Evolutionary conservation across 768 basidiomycete genomes (phyloP), one percentile per base, ranked within the genome.

Genomic region (Hydnomerulius pinastri): DNA sequence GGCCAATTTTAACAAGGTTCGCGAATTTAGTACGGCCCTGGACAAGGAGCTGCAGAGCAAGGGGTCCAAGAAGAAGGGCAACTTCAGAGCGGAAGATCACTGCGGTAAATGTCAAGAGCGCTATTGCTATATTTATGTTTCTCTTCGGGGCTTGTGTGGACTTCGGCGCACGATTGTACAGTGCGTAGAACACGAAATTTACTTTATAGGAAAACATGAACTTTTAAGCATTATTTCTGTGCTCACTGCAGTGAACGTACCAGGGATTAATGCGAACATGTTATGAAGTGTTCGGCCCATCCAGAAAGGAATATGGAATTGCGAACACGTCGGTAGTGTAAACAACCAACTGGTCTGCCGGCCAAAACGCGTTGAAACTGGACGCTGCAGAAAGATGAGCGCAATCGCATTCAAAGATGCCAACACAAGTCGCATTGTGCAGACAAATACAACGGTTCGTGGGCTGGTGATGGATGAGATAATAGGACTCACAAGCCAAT

Each of bases 261-360:
- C 90, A 38, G 86, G 82, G 2, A 88, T 73, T 15, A 94, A 71
- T 4, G 93, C 93, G 54, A 94, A 85, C 85, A 93, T 96, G 66
- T 98, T 99, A 1, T 96, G 96, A 6, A 98, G 69, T 0, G 96
- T 97, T 46, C 97, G 73, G 2, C 93, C 85, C 77, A 93, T 90
- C 86, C 92, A 98, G 66, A 92, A 99, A 6, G 86, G 85, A 5
- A 95, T 63, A 64, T 98, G 97, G 63, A 97, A 98, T 62, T 96
- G 93, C 0, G 86, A 82, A 56, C 82, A 77, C 4, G 83, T 83
- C n/a, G 97, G 64, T 0, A 94, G 54, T 1, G 79, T 67, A 64
- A 86, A 96, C 59, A 81, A 75, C 13, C 77, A 60, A 12, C 82
- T 74, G 0, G 85, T 77, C 3, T 67, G 63, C 2, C 72, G 67